These are phyloP conservation scores for Hypoxylon fragiforme DNA, from an alignment of 495 filamentous ascomycete species.

Conservation along the genomic window DNA sequence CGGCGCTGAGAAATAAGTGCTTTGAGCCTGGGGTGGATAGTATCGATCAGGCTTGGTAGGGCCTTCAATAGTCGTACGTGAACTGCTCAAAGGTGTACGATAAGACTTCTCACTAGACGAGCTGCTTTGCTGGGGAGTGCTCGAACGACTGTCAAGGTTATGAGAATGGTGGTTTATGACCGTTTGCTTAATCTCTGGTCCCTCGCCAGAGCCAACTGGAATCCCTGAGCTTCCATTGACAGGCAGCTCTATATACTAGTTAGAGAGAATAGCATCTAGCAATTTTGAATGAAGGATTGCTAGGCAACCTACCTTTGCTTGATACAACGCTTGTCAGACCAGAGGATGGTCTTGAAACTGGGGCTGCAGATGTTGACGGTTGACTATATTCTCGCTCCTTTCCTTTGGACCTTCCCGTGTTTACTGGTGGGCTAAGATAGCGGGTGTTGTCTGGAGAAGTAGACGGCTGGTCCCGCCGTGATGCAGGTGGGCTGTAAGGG, in stretches of 20 bases:
- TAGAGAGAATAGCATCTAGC: constrained; percentile 8
- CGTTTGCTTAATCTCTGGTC: constrained; percentile 16
- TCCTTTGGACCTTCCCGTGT: constrained; percentile 22
- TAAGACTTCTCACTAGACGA: constrained; percentile 13
- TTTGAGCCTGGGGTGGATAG: constrained; percentile 34
- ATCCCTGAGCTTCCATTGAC: constrained; percentile 12
- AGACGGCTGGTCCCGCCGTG: constrained; percentile 33
- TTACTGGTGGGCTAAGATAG: constrained; percentile 18
- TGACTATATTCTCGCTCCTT: constrained; percentile 27
- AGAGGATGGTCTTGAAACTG: constrained; percentile 9
- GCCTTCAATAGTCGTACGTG: constrained; percentile 18
- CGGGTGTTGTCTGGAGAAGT: constrained; percentile 15
- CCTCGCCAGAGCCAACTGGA: constrained; percentile 23
- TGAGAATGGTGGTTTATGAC: constrained; percentile 8
- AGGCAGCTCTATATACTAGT: constrained; percentile 10
- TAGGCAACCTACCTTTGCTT: constrained; percentile 20
- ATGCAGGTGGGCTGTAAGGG: constrained; percentile 42
- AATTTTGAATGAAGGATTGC: too few relatives aligned
- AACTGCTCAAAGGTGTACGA: constrained; percentile 7
- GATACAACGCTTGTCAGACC: constrained; percentile 21
- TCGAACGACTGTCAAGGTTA: constrained; percentile 7
- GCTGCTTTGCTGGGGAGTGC: constrained; percentile 9
- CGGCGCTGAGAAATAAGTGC: constrained; percentile 36
- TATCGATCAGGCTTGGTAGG: constrained; percentile 22
- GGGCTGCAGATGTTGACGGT: constrained; percentile 5